Evolutionary conservation across 2,329 filamentous ascomycete genomes (phyloP).

Genomic region (Calonectria fujianensis): DNA sequence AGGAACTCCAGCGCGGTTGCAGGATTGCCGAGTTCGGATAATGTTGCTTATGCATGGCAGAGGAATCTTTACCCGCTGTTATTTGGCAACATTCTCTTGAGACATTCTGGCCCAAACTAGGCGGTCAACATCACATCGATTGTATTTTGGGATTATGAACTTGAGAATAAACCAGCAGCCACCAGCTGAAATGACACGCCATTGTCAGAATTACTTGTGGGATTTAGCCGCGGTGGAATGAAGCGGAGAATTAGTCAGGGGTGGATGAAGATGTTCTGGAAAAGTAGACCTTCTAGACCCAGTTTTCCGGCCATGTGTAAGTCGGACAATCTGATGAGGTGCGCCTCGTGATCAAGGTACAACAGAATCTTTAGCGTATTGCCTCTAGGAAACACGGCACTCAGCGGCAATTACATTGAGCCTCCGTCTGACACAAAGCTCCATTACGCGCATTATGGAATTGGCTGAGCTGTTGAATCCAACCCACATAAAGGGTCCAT

Average conservation of each 20-base stretch:
- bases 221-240: constrained; percentile 5
- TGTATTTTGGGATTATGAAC: neutral
- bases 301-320: neutral
- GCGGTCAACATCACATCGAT: neutral
- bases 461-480: constrained; percentile 13
- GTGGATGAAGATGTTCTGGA: constrained; percentile 15
- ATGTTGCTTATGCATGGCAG: neutral
- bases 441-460: neutral
- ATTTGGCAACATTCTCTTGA: neutral
- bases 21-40: neutral
- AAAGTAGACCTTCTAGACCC: neutral
- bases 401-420: neutral
- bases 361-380: neutral
- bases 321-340: neutral
- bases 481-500: constrained; percentile 21
- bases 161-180: no score
- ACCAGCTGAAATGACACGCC: neutral
- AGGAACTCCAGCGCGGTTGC: neutral
- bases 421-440: neutral
- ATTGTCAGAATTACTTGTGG: neutral
- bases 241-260: constrained; percentile 11
- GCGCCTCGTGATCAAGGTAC: neutral
- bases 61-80: neutral
- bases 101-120: neutral
- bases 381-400: neutral